A percentile compares a stretch with the other conserved stretches of the same genome.
Evolutionary conservation across 2,329 filamentous ascomycete genomes (phyloP).

Genomic region (Pyrenochaeta sp.): DNA sequence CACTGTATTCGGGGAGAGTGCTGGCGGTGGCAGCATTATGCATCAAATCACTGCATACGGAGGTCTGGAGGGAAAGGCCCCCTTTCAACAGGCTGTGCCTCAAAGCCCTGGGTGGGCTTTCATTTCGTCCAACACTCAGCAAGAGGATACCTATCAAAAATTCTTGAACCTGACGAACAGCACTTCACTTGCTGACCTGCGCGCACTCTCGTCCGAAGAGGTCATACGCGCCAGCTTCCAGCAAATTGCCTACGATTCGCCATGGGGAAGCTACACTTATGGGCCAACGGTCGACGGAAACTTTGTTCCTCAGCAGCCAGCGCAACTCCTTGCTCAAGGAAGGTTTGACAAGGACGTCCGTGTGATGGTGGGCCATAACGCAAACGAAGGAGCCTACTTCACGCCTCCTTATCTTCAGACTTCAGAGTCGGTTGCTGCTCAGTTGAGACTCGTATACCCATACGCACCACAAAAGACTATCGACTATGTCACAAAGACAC

Average conservation of each 20-base stretch:
- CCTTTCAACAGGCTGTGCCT: slow-evolving; percentile 48
- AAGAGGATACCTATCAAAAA: slow-evolving; percentile 39
- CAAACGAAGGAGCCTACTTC: slow-evolving; percentile 55
- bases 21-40: slow-evolving; percentile 49
- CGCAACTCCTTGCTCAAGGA: slow-evolving; percentile 46
- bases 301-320: slow-evolving; percentile 41
- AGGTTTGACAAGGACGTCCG: slow-evolving; percentile 45
- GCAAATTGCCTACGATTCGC: slow-evolving; percentile 37
- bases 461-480: slow-evolving; percentile 41
- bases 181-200: slow-evolving; percentile 43
- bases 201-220: slow-evolving; percentile 36
- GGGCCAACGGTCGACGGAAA: slow-evolving; percentile 45
- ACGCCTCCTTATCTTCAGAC: slow-evolving; percentile 49
- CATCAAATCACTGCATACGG: slow-evolving; percentile 52
- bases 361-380: slow-evolving; percentile 53
- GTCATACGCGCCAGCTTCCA: slow-evolving; percentile 46
- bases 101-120: slow-evolving; percentile 52
- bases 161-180: slow-evolving; percentile 44
- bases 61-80: slow-evolving; percentile 46
- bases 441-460: slow-evolving; percentile 37
- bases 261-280: slow-evolving; percentile 44
- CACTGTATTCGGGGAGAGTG: slow-evolving; percentile 49
- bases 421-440: slow-evolving; percentile 33
- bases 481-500: slow-evolving; percentile 51
- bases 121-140: slow-evolving; percentile 28